Evolutionary conservation across 2,329 filamentous ascomycete species (phyloP).

Genomic region (Paracamarosporium sp.): DNA sequence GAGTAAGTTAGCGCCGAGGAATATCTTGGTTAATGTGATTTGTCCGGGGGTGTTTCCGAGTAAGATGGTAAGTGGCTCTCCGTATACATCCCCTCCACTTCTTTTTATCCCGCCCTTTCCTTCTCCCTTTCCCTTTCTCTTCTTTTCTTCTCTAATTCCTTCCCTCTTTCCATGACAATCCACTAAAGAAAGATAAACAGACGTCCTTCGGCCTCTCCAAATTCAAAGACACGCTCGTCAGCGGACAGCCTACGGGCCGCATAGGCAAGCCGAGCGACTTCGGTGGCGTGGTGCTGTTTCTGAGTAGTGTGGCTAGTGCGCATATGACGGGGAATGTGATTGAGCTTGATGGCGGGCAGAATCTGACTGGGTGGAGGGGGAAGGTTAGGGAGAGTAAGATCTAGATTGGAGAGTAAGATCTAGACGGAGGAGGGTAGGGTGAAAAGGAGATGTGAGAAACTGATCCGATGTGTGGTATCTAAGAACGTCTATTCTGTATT

Average conservation of each 20-base stretch:
- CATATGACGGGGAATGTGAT: constrained; percentile 58
- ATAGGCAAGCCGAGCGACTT: constrained; percentile 58
- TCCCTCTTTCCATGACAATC: no score
- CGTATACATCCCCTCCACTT: no score
- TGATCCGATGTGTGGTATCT: no score
- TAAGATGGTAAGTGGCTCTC: no score
- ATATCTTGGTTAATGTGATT: constrained; percentile 59
- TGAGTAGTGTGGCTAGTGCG: constrained; percentile 39
- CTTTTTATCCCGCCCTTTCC: no score
- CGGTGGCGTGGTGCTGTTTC: constrained; percentile 54
- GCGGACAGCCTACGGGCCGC: constrained; percentile 54
- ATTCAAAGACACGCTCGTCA: constrained; percentile 56
- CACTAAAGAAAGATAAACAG: no score
- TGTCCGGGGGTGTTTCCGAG: constrained; percentile 58
- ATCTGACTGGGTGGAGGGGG: constrained; percentile 50
- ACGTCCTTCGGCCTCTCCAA: constrained; percentile 60
- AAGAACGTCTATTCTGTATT: no score
- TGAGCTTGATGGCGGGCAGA: constrained; percentile 57
- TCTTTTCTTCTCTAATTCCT: no score
- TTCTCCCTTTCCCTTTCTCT: no score
- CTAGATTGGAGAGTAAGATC: no score
- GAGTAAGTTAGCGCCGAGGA: constrained; percentile 58
- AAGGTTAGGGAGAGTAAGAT: constrained; percentile 38
- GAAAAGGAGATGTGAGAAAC: no score
- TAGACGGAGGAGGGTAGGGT: no score